Base-by-base conservation (phyloP, 1,139 yeast species). In the Starmera stellimalicola region DNA sequence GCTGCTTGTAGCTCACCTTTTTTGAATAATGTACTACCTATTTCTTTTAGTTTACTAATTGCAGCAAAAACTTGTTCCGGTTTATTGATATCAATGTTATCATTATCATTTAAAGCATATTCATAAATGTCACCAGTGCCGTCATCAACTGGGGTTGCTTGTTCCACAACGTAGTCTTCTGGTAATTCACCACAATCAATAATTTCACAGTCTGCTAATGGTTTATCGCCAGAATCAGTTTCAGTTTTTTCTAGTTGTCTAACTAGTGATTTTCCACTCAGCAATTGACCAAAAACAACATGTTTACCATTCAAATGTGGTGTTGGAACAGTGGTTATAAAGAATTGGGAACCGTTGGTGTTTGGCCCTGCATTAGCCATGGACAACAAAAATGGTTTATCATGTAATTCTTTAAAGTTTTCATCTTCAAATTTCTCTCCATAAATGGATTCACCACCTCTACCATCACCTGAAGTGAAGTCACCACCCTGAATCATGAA, bases 401-500 rank as follows among this genome's bases (percentile, higher is more conserved):
- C 88, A 55, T 91, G 97, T 45, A 69, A 70, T 46, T 73, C 59
- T 37, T 68, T 60, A 57, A 91, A 88, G 58, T 80, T 81, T 60
- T 91, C 98, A 55, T 91, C 98, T 53, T 82, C 94, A 54, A 91
- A 91, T 58, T 84, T 87, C 50, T 83, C 95, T 12, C 97, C 97
- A 55, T 88, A 91, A 45, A 87, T 88, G 20, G 94, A 81, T 58
- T 82, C 94, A 36, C 97, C 97, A 29, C 97, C 97, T 25, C 91
- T 82, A 20, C 97, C 97, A 46, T 81, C 65, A 17, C 81, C 84
- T 43, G 74, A 77, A 30, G 96, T 87, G 64, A 88, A 88, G 54
- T 91, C 98, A 51, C 98, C 98, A 56, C 96, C 96, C 62, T 87
- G 97, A 50, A 83, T 71, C 96, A 88, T 88, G 55, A 87, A 87